Percentiles rank a stretch among this genome's conserved stretches.
These are phyloP conservation scores for Lunasporangiospora selenospora DNA, from an alignment of 192 early-diverging fungal species.

Conservation along the genomic window DNA sequence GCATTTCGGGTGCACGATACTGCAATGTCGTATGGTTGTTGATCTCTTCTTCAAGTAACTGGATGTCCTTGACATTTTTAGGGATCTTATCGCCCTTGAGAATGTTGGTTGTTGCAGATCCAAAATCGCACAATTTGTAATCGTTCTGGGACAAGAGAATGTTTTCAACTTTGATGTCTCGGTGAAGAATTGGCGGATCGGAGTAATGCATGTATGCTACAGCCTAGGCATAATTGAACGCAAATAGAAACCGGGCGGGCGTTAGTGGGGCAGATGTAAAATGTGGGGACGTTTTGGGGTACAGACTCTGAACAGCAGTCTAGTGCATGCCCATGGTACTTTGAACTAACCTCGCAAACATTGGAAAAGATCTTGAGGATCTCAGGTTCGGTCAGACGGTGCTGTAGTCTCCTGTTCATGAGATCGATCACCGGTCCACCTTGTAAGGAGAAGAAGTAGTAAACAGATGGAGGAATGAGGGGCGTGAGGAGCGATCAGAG, in stretches of 20 bases:
- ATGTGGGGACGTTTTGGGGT: too few species aligned
- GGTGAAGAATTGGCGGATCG: conserved; percentile 82
- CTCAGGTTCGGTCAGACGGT: conserved; percentile 80
- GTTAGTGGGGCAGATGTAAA: too few species aligned
- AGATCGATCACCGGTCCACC: conserved; percentile 85
- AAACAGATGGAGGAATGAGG: background rate
- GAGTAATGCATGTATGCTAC: conserved; percentile 93
- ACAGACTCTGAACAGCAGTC: too few species aligned
- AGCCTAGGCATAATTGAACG: conserved; percentile 53
- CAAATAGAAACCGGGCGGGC: too few species aligned
- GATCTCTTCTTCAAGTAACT: conserved; percentile 88
- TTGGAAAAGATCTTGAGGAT: conserved; percentile 90
- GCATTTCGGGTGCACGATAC: conserved; percentile 95
- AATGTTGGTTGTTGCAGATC: conserved; percentile 75
- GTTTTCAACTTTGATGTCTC: conserved; percentile 91
- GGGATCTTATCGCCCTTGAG: conserved; percentile 59
- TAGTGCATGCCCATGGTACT: too few species aligned
- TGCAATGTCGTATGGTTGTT: conserved; percentile 90
- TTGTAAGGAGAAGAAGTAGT: too few species aligned
- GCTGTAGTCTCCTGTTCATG: conserved; percentile 81
- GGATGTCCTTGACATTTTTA: conserved; percentile 70
- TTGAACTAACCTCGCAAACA: conserved; percentile 67
- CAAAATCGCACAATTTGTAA: conserved; percentile 97
- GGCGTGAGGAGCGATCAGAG: background rate
- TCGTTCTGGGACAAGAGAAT: conserved; percentile 65